phyloP scores from a whole-genome alignment of 2,329 filamentous ascomycete species.

The Colletotrichum camelliae region DNA sequence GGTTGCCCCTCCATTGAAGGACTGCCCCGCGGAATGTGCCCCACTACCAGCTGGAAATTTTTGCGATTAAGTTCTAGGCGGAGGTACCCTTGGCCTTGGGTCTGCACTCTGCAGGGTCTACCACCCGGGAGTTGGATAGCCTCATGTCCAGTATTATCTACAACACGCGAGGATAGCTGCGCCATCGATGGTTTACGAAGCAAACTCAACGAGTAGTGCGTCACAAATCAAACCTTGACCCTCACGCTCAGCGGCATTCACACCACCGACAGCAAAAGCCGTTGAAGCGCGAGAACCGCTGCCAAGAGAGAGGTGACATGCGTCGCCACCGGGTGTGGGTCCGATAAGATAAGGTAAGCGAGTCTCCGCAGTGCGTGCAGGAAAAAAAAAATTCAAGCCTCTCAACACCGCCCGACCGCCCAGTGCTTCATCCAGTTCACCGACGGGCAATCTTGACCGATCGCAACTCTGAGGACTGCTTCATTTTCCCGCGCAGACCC shows the following conservation, averaged over 20 bases:
- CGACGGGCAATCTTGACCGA: slow-evolving; percentile 11
- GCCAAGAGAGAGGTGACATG: background rate
- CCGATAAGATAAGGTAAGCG: slow-evolving; percentile 29
- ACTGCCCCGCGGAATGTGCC: slow-evolving; percentile 17
- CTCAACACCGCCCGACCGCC: background rate
- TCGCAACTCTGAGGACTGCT: slow-evolving; percentile 22
- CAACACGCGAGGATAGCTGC: background rate
- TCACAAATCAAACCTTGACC: background rate
- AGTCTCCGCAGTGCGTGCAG: slow-evolving; percentile 9
- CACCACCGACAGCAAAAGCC: background rate
- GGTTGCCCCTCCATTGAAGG: slow-evolving; percentile 11
- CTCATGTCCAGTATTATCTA: background rate
- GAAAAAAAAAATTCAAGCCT: slow-evolving; percentile 23
- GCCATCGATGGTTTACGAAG: background rate
- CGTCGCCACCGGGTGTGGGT: background rate
- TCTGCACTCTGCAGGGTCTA: background rate
- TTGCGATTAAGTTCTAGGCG: background rate
- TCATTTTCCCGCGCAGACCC: slow-evolving; percentile 11
- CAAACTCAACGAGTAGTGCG: background rate
- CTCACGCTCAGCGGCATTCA: background rate
- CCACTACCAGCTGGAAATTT: background rate
- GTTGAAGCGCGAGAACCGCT: background rate
- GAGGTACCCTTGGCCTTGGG: background rate
- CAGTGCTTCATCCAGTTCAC: slow-evolving; percentile 6
- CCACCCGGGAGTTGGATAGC: background rate